Conservation (phyloP, 2,329 filamentous ascomycete genomes). For the Colletotrichum camelliae region DNA sequence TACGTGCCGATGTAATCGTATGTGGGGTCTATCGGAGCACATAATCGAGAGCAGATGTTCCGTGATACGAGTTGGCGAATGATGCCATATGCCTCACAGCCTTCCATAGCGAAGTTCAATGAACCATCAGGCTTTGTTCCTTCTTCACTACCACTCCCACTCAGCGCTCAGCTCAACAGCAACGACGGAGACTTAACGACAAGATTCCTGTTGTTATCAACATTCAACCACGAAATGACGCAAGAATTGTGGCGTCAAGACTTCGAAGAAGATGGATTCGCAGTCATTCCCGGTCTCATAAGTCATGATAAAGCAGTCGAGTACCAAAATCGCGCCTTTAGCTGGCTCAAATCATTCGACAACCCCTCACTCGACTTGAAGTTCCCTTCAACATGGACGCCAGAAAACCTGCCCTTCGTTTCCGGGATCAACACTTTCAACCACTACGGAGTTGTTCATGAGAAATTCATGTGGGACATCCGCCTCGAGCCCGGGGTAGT, state of each 20-base stretch:
- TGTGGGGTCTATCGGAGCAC: neutral
- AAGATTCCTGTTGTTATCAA: neutral
- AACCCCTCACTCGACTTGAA: constrained; percentile 24
- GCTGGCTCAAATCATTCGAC: constrained; percentile 25
- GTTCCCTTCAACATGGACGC: constrained; percentile 37
- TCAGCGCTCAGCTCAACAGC: fast-evolving
- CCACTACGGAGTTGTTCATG: constrained; percentile 39
- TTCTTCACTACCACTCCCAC: fast-evolving
- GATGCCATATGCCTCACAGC: neutral
- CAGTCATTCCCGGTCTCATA: constrained; percentile 51
- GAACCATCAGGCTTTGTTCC: fast-evolving
- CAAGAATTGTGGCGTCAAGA: constrained; percentile 37
- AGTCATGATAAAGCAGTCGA: constrained; percentile 41
- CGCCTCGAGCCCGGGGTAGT: constrained; percentile 42
- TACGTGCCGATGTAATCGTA: neutral
- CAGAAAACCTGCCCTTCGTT: constrained; percentile 39
- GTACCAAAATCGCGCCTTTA: constrained; percentile 34
- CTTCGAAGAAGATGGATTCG: constrained; percentile 42
- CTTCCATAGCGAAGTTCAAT: fast-evolving
- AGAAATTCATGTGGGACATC: constrained; percentile 45
- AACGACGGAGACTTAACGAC: neutral
- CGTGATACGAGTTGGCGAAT: neutral
- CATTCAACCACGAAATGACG: neutral
- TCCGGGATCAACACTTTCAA: constrained; percentile 25
- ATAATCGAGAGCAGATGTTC: neutral